These are phyloP conservation scores for Zygotorulaspora danielsina DNA, from an alignment of 805 yeast genomes.

Conservation along the genomic window DNA sequence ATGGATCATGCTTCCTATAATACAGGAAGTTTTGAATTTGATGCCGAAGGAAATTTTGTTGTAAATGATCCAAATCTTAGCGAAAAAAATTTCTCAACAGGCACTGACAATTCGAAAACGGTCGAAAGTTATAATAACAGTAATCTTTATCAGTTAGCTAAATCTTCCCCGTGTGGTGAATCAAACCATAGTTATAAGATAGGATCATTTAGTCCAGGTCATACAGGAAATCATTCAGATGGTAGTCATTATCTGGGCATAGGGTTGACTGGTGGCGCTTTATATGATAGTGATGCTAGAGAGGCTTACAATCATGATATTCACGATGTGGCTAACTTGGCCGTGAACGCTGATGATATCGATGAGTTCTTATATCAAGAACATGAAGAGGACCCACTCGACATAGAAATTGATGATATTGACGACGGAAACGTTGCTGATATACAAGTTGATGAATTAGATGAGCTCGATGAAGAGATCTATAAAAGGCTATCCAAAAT, in stretches of 20 bases:
- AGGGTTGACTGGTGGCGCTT: neutral
- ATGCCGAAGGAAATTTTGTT: conserved; percentile 23
- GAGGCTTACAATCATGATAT: neutral
- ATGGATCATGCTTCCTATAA: conserved; percentile 21
- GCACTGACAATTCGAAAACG: conserved; percentile 14
- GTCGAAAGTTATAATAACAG: conserved; percentile 23
- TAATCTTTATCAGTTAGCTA: conserved; percentile 18
- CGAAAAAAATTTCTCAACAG: conserved; percentile 4
- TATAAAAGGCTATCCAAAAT: conserved; percentile 24
- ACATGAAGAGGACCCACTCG: conserved; percentile 10
- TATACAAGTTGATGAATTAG: conserved; percentile 28
- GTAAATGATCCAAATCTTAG: conserved; percentile 9
- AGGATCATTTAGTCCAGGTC: neutral
- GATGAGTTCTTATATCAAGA: conserved; percentile 15
- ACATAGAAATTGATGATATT: conserved; percentile 18
- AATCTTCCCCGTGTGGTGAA: conserved; percentile 2
- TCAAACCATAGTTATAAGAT: neutral
- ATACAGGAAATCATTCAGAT: neutral
- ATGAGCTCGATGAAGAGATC: conserved; percentile 33
- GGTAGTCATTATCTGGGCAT: neutral
- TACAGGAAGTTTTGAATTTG: conserved; percentile 17
- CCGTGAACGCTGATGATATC: conserved; percentile 7
- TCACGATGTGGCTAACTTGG: conserved; percentile 9
- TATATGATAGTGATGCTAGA: neutral
- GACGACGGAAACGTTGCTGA: conserved; percentile 29